phyloP scores from a whole-genome alignment of 139 green algal species.

The Astrephomene gubernaculifera region DNA sequence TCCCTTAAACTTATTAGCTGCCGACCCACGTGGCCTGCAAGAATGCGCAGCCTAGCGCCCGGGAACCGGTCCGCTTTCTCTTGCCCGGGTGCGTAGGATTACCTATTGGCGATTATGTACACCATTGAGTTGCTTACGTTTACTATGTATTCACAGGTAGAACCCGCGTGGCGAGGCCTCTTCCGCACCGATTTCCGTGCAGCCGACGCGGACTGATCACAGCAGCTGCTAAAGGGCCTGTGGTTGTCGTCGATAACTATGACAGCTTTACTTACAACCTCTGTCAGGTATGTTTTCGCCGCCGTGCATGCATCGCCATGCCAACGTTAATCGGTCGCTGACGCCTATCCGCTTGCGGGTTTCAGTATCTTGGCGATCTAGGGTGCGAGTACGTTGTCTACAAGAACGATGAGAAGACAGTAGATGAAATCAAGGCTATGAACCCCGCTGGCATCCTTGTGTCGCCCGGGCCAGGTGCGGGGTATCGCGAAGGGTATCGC shows the following conservation, averaged over 20 bases:
- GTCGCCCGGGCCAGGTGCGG: constrained; percentile 92
- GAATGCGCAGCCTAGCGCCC: constrained; percentile 14
- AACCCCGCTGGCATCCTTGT: constrained; percentile 93
- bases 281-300: constrained; percentile 80
- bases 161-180: background rate
- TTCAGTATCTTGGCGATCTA: constrained; percentile 95
- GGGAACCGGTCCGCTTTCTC: constrained; percentile 2
- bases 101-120: no score
- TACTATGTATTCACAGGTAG: background rate
- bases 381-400: constrained; percentile 91
- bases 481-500: background rate
- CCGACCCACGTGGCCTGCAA: constrained; percentile 4
- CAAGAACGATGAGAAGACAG: constrained; percentile 97
- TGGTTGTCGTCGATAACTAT: constrained; percentile 98
- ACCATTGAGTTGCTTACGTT: no score
- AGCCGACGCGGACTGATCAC: background rate
- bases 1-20: no score
- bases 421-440: constrained; percentile 89
- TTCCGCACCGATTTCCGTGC: background rate
- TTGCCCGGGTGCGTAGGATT: constrained; percentile 1
- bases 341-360: background rate
- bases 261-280: constrained; percentile 99
- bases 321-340: background rate
- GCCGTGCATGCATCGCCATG: background rate
- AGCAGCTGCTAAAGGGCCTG: constrained; percentile 62